Percentiles rank a stretch among this genome's conserved stretches.
Evolutionary conservation across 148 eudicot genomes (phyloP).

Genomic region (Rheum nobile): DNA sequence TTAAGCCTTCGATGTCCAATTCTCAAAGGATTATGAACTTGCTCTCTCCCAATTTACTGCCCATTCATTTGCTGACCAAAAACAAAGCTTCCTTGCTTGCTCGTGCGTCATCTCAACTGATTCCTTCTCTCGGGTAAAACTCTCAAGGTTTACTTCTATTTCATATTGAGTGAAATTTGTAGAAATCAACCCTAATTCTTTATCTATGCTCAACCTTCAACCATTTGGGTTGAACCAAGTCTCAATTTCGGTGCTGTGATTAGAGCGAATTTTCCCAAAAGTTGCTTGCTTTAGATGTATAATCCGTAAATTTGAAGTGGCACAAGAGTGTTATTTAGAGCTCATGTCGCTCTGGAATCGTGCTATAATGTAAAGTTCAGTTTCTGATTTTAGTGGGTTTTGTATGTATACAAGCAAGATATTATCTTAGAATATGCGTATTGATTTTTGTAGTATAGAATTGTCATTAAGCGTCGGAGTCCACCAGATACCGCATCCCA

Average conservation of each 20-base stretch:
- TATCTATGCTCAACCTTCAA: background rate
- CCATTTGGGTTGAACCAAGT: background rate
- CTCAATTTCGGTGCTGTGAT: background rate
- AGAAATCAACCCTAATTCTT: background rate
- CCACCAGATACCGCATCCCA: conserved; percentile 83
- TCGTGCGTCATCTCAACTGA: conserved; percentile 20
- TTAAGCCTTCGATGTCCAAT: background rate
- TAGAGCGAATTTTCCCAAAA: background rate
- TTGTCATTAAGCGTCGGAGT: conserved; percentile 60
- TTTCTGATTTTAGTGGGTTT: background rate
- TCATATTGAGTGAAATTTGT: background rate
- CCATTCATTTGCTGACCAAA: background rate
- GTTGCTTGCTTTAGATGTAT: background rate
- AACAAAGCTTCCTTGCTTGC: conserved; percentile 13
- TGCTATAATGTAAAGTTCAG: background rate
- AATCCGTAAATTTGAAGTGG: background rate
- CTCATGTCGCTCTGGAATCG: background rate
- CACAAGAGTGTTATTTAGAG: background rate
- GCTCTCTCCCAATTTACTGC: background rate
- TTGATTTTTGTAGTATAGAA: conserved; percentile 28
- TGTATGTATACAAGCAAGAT: background rate
- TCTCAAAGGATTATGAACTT: conserved; percentile 5
- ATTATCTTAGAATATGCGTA: background rate
- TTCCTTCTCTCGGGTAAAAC: conserved; percentile 9
- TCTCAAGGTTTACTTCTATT: background rate